Percentiles rank a stretch among this genome's conserved stretches.
These are phyloP conservation scores for Haematococcus sp. DNA, from an alignment of 139 green algal genomes.

Conservation along the genomic window DNA sequence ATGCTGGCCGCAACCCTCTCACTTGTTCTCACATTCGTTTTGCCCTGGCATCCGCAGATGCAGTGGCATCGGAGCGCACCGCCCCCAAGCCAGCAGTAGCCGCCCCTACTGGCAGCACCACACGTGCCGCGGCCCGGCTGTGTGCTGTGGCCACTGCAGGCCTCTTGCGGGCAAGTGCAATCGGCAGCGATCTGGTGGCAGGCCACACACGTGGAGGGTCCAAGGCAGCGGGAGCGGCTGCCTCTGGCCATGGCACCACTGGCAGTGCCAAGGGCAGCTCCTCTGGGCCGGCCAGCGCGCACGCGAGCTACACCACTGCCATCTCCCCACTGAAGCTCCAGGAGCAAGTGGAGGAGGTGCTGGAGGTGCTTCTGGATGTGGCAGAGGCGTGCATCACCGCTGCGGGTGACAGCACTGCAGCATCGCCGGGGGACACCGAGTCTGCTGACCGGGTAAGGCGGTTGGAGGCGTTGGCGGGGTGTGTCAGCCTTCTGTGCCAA, in stretches of 20 bases:
- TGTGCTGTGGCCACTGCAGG: not conserved
- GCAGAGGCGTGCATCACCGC: slow-evolving; percentile 24
- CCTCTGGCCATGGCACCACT: too few relatives aligned
- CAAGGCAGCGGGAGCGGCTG: too few relatives aligned
- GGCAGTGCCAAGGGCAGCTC: not conserved
- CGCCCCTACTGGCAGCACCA: not conserved
- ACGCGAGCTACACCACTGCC: too few relatives aligned
- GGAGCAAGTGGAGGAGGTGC: slow-evolving; percentile 11
- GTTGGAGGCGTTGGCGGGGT: too few relatives aligned
- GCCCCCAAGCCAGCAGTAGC: not conserved
- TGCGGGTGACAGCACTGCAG: not conserved
- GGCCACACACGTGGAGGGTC: not conserved
- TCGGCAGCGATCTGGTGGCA: not conserved
- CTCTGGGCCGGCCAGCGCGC: not conserved
- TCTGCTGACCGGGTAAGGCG: too few relatives aligned
- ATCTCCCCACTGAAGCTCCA: not conserved
- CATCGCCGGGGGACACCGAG: not conserved
- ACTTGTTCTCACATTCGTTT: not conserved
- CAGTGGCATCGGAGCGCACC: not conserved
- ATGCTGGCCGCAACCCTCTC: too few relatives aligned
- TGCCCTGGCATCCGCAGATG: not conserved
- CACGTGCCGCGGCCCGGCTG: slow-evolving; percentile 3
- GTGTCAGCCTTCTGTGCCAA: not conserved
- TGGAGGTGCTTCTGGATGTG: slow-evolving; percentile 33
- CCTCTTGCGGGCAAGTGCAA: not conserved